These are phyloP conservation scores for Aspergillus sp. DNA, from an alignment of 2,329 filamentous ascomycete genomes.

Conservation along the genomic window DNA sequence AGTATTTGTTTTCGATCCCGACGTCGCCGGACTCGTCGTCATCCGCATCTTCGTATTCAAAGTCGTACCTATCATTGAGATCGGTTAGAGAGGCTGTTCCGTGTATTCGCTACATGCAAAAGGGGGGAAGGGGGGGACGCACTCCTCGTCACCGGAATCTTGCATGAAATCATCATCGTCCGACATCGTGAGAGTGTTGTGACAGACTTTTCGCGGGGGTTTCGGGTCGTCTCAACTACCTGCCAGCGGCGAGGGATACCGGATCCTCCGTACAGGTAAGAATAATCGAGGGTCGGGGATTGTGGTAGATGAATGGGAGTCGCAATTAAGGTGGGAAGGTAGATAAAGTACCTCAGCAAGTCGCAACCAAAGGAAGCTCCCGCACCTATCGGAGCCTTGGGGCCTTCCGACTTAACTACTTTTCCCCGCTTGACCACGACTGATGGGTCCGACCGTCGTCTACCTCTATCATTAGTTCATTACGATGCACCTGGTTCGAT, in stretches of 20 bases:
- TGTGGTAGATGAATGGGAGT: neutral
- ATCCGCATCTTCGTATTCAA: conserved; percentile 94
- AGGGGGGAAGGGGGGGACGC: conserved; percentile 28
- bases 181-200: conserved; percentile 57
- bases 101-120: neutral
- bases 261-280: neutral
- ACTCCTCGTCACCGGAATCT: conserved; percentile 86
- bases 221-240: neutral
- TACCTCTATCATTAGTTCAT: no score
- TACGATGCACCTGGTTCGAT: no score
- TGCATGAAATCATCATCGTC: conserved; percentile 93
- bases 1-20: conserved; percentile 99
- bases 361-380: conserved; percentile 1
- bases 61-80: conserved; percentile 68
- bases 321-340: neutral
- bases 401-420: neutral
- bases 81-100: conserved; percentile 20
- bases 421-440: neutral
- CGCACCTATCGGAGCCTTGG: conserved; percentile 22
- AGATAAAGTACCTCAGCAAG: neutral
- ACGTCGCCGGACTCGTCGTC: conserved; percentile 86
- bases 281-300: neutral
- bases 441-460: conserved; percentile 4
- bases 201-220: neutral
- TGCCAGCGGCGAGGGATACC: neutral